phyloP scores from a whole-genome alignment of 768 basidiomycete species.

The Tulasnella sp. region DNA sequence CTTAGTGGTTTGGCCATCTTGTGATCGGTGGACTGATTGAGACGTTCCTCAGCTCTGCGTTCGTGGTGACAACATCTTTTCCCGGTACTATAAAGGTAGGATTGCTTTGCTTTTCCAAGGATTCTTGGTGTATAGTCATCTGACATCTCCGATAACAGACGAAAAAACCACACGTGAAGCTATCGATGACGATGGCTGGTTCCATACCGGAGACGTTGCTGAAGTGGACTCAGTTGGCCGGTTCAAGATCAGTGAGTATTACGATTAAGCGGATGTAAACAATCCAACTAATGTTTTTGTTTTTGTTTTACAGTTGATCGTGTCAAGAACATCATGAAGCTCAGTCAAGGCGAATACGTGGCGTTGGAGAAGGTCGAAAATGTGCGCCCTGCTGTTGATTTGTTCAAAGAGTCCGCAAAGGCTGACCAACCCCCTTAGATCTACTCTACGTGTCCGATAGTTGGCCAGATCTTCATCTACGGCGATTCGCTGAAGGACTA shows the following conservation, averaged over 20 bases:
- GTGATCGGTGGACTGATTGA: background rate
- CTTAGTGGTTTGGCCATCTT: background rate
- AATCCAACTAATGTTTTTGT: too few species aligned
- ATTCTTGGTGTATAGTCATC: conserved; percentile 3
- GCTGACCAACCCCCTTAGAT: conserved; percentile 20
- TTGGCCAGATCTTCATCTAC: conserved; percentile 77
- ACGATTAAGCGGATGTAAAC: too few species aligned
- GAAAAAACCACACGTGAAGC: conserved; percentile 70
- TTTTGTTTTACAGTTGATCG: conserved; percentile 49
- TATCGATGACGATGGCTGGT: conserved; percentile 81
- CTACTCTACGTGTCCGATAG: conserved; percentile 57
- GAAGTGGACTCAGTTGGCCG: conserved; percentile 70
- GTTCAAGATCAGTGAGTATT: conserved; percentile 49
- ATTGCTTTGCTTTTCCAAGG: background rate
- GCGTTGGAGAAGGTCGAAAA: conserved; percentile 94
- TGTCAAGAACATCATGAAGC: conserved; percentile 99
- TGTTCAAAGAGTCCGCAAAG: background rate
- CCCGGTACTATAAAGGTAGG: conserved; percentile 64
- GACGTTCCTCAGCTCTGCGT: conserved; percentile 38
- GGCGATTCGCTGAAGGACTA: conserved; percentile 83
- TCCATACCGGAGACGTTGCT: conserved; percentile 84
- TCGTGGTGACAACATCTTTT: conserved; percentile 56
- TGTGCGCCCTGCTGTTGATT: conserved; percentile 2
- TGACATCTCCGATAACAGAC: conserved; percentile 37
- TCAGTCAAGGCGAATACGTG: conserved; percentile 96